Percentiles rank a stretch among this genome's conserved stretches.
Conservation (phyloP, 116 monocot species). For the Trichopus zeylanicus region DNA sequence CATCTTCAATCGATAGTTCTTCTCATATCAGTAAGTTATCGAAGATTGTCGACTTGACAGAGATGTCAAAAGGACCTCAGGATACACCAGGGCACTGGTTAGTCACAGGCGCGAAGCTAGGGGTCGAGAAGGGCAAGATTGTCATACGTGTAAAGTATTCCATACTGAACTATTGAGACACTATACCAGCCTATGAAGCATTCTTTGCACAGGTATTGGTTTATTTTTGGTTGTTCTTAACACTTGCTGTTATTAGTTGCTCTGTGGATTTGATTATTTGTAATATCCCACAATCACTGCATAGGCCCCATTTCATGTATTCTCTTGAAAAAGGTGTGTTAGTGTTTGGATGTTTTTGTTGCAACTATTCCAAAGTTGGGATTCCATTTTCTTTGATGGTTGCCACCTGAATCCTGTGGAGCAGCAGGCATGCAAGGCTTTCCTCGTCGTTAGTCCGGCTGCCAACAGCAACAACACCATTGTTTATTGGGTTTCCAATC, state of each 20-base stretch:
- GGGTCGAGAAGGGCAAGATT: slow-evolving; percentile 76
- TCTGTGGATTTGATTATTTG: not conserved
- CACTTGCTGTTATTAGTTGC: not conserved
- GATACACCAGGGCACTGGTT: slow-evolving; percentile 81
- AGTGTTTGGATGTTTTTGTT: too few species aligned
- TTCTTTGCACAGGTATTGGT: slow-evolving; percentile 10
- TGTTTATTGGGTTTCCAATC: too few species aligned
- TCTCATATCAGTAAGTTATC: slow-evolving; percentile 26
- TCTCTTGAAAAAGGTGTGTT: too few species aligned
- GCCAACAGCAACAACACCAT: too few species aligned
- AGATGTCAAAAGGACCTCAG: slow-evolving; percentile 59
- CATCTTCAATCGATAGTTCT: slow-evolving; percentile 23
- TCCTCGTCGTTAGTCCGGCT: too few species aligned
- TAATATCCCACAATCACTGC: not conserved
- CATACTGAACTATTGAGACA: slow-evolving; percentile 59
- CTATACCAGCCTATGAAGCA: slow-evolving; percentile 3
- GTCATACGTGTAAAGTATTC: slow-evolving; percentile 77
- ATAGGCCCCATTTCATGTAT: not conserved
- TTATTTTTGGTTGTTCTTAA: slow-evolving; percentile 11
- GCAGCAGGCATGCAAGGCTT: too few species aligned
- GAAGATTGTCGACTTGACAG: slow-evolving; percentile 52
- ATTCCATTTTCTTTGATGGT: too few species aligned
- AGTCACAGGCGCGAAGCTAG: slow-evolving; percentile 71
- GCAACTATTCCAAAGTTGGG: too few species aligned
- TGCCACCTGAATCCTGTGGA: too few species aligned